Evolutionary conservation across 805 yeast genomes (phyloP), one percentile per base, ranked within the genome.

Genomic region (Candida manassasensis): DNA sequence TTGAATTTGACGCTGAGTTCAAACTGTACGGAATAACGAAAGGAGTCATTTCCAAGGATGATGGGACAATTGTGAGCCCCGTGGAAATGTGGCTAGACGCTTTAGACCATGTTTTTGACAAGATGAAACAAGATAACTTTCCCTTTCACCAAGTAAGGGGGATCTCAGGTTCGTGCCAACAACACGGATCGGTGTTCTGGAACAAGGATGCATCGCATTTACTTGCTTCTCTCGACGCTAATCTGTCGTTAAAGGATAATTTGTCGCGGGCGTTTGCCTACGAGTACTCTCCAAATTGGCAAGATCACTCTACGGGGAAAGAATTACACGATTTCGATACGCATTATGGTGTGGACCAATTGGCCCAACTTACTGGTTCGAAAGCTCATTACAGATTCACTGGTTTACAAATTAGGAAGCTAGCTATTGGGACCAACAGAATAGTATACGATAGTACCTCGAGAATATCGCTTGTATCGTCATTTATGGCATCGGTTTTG

Each of bases 31-130:
- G 73, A 6, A 75, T 88, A n/a, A 48, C 50, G 1, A 84, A 86
- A 49, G 96, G 96, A 25, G 96, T 88, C 7, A 6, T 48, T 1
- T 19, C 46, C 12, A 64, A 69, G 34, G 63, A 60, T 11, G 63
- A 71, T 1, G 81, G 81, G 9, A 81, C 77, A 38, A 78, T 87
- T 16, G 69, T 73, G 32, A 81, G 93, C 6, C 95, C 96, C 0
- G 93, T 88, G 10, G 73, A 68, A n/a, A 81, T 87, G 87, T 89
- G 95, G 94, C 63, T 88, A 27, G 95, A 84, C 42, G 85, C 96
- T 0, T 47, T 88, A 21, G 90, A 89, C 50, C 52, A 74, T 37
- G 59, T 84, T 3, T 71, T 88, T 38, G 57, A 47, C 9, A 59
- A 63, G 52, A 72, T 81, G 78, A 53, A 63, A 42, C 31, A 49